Conservation (phyloP, 163 green algal genomes). For the Coccomyxa subellipsoidea region DNA sequence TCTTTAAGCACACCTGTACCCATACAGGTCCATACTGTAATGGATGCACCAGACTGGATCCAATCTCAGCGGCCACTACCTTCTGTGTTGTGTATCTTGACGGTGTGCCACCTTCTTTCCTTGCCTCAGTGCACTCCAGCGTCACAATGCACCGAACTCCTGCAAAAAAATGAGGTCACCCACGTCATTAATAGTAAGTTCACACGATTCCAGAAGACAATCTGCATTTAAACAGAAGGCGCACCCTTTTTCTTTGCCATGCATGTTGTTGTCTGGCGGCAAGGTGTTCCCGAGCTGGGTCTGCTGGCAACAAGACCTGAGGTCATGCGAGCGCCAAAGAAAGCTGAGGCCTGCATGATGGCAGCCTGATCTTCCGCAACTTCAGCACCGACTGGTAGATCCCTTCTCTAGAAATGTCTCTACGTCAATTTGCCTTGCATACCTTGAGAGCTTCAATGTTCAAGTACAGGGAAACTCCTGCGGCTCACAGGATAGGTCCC, state of each 20-base stretch:
- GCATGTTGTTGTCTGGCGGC: constrained; percentile 62
- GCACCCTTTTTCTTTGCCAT: constrained; percentile 93
- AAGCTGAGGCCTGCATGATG: neutral
- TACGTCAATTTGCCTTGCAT: too few species aligned
- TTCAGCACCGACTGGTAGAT: neutral
- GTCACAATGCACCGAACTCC: constrained; percentile 83
- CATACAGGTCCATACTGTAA: too few species aligned
- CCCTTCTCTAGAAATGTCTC: too few species aligned
- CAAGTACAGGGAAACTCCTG: too few species aligned
- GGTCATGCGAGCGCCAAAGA: constrained; percentile 4
- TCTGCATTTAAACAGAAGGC: neutral
- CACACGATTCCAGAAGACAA: too few species aligned
- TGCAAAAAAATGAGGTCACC: constrained; percentile 6
- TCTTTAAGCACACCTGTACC: too few species aligned
- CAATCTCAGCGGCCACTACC: constrained; percentile 34
- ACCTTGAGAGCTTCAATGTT: too few species aligned
- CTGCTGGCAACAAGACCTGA: neutral
- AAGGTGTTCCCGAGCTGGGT: constrained; percentile 16
- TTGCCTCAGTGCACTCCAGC: constrained; percentile 94
- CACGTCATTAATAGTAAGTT: neutral
- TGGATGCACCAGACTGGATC: too few species aligned
- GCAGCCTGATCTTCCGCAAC: neutral
- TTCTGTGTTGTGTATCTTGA: constrained; percentile 91
- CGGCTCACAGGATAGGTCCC: too few species aligned
- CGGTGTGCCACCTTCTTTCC: constrained; percentile 60